Base-by-base conservation (phyloP, 257 asterid genomes). In the Primulina eburnea region DNA sequence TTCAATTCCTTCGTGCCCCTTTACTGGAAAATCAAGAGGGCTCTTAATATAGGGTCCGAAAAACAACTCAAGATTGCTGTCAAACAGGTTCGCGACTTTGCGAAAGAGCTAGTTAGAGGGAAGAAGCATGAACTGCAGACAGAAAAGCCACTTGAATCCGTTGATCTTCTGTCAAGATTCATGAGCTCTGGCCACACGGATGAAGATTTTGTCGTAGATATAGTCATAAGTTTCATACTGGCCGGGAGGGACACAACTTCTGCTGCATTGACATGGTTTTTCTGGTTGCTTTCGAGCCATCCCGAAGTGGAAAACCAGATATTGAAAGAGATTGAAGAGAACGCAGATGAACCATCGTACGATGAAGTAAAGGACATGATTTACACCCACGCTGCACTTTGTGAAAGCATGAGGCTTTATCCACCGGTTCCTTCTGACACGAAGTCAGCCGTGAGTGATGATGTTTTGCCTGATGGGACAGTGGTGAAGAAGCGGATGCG, bases 261-360 rank as follows among this genome's bases (percentile, higher is more conserved):
- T n/a, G 75, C 70, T 43, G 75, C 75, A 47, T 24, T 72, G 56
- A 72, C 75, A 50, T 71, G 75, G 75, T 71, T 71, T 0, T 62
- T 71, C 34, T 71, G 75, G 75, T 52, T 71, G 57, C 56, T 71
- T 63, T 24, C 37, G 0, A 62, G 17, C 34, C 17, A 63, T 18
- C 75, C 75, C 10, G 2, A 62, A n/a, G 75, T 71, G n/a, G 75
- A 71, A 71, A n/a, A 33, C 10, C 56, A 5, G 18, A 71, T 71
- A 37, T 2, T 71, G 32, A 0, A 32, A 14, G 75, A 71, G 43
- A 71, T 50, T 16, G 0, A 32, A 29, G 40, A 62, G 7, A 71
- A 50, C 16, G 56, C 56, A 50, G 56, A 50, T 20, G 56, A 50
- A 16, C 7, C 56, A 16, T 50, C 56, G 20, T 50, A 50, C 1